Conservation (phyloP, 2,329 filamentous ascomycete species). For the Arthroderma uncinatum region DNA sequence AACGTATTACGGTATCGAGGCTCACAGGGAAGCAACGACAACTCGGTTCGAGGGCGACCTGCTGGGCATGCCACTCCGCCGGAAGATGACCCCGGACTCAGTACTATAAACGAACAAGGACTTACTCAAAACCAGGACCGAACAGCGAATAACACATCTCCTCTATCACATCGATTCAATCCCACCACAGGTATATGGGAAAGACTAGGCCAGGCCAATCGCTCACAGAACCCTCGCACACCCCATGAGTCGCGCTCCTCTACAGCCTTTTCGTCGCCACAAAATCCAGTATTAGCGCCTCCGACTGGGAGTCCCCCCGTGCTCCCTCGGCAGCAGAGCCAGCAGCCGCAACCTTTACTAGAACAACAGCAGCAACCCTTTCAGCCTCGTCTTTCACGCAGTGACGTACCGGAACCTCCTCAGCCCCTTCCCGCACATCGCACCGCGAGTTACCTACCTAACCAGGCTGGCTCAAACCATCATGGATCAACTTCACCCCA, state of each 20-base stretch:
- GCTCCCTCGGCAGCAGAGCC: neutral
- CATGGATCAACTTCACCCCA: neutral
- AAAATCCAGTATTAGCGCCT: neutral
- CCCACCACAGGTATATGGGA: neutral
- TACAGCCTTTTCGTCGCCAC: neutral
- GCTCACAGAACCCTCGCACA: too few species aligned
- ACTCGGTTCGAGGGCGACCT: neutral
- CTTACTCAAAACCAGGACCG: neutral
- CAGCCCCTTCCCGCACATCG: conserved; percentile 1
- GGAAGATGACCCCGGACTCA: too few species aligned
- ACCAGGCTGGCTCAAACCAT: neutral
- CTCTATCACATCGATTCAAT: neutral
- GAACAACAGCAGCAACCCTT: neutral
- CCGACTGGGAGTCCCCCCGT: neutral
- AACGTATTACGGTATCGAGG: neutral
- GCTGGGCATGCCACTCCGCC: neutral
- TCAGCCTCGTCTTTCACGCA: neutral
- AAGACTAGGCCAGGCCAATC: neutral
- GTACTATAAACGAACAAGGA: neutral
- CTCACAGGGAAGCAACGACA: neutral
- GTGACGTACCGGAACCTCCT: neutral
- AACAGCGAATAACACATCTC: neutral
- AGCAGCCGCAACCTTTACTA: neutral
- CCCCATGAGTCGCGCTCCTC: neutral
- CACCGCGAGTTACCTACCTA: neutral